Evolutionary conservation across 139 green algal genomes (phyloP).

Genomic region (Edaphochlamys debaryana): DNA sequence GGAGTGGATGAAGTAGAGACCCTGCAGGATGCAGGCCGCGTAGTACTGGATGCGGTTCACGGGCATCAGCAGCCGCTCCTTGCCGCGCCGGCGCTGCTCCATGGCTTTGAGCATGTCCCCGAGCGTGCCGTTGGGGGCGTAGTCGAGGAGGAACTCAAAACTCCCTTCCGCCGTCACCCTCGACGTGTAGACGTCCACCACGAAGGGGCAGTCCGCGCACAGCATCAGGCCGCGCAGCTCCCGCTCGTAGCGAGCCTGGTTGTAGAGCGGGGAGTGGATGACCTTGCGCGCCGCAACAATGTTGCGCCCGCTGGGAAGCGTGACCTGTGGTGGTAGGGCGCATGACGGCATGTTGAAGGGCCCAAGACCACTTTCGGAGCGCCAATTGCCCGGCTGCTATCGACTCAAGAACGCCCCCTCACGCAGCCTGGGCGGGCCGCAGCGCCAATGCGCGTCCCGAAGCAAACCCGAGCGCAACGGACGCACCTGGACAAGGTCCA

Average conservation of each 20-base stretch:
- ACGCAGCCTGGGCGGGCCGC: too few species aligned
- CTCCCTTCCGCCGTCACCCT: conserved; percentile 7
- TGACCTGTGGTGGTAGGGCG: not conserved
- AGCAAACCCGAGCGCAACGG: not conserved
- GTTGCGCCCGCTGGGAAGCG: conserved; percentile 21
- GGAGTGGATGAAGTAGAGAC: conserved; percentile 19
- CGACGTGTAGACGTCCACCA: conserved; percentile 29
- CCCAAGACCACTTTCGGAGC: too few species aligned
- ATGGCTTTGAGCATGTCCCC: conserved; percentile 40
- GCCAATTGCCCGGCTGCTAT: too few species aligned
- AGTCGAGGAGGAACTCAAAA: conserved; percentile 37
- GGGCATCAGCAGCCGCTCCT: conserved; percentile 40
- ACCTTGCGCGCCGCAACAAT: conserved; percentile 21
- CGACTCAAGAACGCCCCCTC: too few species aligned
- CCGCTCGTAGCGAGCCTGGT: conserved; percentile 22
- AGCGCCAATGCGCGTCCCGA: too few species aligned
- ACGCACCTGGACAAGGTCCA: conserved; percentile 34
- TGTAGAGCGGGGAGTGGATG: conserved; percentile 38
- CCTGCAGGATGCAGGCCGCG: conserved; percentile 23
- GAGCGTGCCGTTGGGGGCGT: conserved; percentile 23
- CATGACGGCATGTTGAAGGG: too few species aligned
- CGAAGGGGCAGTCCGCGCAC: conserved; percentile 24
- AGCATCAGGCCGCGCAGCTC: conserved; percentile 29
- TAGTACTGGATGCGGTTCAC: conserved; percentile 33
- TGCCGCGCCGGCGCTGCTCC: conserved; percentile 40